phyloP scores from a whole-genome alignment of 2,329 filamentous ascomycete species.

The Periconia sp. region DNA sequence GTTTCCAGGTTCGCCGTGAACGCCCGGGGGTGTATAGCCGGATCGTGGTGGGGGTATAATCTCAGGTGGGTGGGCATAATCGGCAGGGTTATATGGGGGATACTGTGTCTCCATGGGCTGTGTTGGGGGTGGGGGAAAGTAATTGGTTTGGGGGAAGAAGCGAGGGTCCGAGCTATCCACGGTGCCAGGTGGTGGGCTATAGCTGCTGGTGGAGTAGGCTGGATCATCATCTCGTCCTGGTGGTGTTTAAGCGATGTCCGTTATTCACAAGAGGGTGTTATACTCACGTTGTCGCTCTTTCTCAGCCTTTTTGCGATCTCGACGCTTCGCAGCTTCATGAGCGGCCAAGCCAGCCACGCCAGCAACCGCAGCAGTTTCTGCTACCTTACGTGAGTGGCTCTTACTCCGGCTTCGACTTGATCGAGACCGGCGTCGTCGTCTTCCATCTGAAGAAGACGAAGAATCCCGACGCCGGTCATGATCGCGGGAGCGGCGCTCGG shows the following conservation, averaged over 20 bases:
- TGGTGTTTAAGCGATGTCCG: conserved; percentile 23
- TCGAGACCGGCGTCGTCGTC: conserved; percentile 39
- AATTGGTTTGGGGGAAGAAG: conserved; percentile 54
- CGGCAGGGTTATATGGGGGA: conserved; percentile 49
- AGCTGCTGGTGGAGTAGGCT: conserved; percentile 41
- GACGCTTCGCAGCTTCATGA: conserved; percentile 62
- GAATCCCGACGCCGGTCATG: conserved; percentile 50
- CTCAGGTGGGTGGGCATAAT: conserved; percentile 37
- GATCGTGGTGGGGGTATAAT: conserved; percentile 28
- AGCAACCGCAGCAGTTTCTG: conserved; percentile 63
- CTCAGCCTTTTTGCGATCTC: conserved; percentile 62
- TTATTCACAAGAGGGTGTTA: conserved; percentile 3
- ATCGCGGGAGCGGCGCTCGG: conserved; percentile 46
- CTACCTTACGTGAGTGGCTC: conserved; percentile 58
- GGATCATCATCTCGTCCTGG: conserved; percentile 41
- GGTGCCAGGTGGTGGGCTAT: conserved; percentile 44
- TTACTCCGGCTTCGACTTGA: conserved; percentile 49
- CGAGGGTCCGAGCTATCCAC: conserved; percentile 36
- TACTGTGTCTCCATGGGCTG: conserved; percentile 36
- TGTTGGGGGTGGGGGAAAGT: conserved; percentile 56
- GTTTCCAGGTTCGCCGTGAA: conserved; percentile 36
- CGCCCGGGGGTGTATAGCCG: conserved; percentile 35
- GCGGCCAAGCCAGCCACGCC: conserved; percentile 63
- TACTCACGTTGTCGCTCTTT: conserved; percentile 59
- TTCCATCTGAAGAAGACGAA: conserved; percentile 49